Percentiles rank a stretch among this genome's conserved stretches.
These are phyloP conservation scores for Alternaria sp. DNA, from an alignment of 2,329 filamentous ascomycete species.

Conservation along the genomic window DNA sequence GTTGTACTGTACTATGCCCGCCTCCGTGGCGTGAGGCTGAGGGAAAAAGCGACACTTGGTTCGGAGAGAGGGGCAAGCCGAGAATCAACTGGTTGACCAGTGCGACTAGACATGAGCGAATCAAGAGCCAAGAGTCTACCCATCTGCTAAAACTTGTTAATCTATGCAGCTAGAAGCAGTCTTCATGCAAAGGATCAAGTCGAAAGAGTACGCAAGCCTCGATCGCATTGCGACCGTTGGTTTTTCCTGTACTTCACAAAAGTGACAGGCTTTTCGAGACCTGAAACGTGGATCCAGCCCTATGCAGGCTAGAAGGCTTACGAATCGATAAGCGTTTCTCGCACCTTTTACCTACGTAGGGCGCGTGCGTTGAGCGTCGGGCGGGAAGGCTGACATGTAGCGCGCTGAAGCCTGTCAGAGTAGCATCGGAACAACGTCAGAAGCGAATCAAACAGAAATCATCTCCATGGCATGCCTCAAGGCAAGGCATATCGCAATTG, in stretches of 20 bases:
- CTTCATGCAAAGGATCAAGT: constrained; percentile 6
- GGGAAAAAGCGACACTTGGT: not conserved
- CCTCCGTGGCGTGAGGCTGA: constrained; percentile 9
- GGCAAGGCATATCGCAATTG: not conserved
- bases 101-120: not conserved
- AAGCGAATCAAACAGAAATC: constrained; percentile 1
- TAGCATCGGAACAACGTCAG: constrained; percentile 14
- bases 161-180: not conserved
- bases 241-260: constrained; percentile 15
- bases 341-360: constrained; percentile 13
- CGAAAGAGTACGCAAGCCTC: constrained; percentile 1
- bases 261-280: constrained; percentile 12
- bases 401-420: constrained; percentile 20
- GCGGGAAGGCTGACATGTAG: constrained; percentile 28
- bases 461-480: not conserved
- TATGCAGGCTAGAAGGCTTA: constrained; percentile 38
- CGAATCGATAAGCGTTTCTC: constrained; percentile 41
- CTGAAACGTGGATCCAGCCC: constrained; percentile 38
- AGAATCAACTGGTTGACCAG: not conserved
- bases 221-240: not conserved
- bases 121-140: not conserved
- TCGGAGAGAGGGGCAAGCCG: not conserved
- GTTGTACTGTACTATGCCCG: not conserved
- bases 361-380: constrained; percentile 15
- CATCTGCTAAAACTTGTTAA: not conserved